Evolutionary conservation across 306 rosid species (phyloP).

Genomic region (Cicer pinnatifidum): DNA sequence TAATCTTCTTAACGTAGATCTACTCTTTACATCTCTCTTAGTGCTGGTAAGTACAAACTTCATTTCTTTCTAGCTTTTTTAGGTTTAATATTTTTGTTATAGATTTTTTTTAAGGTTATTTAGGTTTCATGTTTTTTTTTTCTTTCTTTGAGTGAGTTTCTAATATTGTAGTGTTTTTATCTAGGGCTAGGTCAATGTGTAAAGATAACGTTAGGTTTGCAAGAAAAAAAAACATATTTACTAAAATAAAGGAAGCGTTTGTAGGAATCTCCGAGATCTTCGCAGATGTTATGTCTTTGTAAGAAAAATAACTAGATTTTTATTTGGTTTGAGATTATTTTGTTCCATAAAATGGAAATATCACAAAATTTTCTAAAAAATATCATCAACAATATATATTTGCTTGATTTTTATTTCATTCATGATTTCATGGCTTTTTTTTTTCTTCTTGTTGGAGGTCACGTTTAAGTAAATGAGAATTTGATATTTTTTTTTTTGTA

Average conservation of each 20-base stretch:
- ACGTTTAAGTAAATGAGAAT: conserved; percentile 31
- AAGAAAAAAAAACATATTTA: conserved; percentile 18
- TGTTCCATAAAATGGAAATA: conserved; percentile 38
- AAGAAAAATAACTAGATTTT: neutral
- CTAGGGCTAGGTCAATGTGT: conserved; percentile 36
- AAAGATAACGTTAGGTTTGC: neutral
- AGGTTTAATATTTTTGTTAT: neutral
- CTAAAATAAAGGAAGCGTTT: conserved; percentile 36
- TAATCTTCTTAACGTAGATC: neutral
- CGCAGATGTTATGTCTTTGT: conserved; percentile 33
- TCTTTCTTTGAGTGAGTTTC: neutral
- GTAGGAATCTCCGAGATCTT: conserved; percentile 66
- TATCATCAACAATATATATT: conserved; percentile 43
- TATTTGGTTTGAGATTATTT: conserved; percentile 42
- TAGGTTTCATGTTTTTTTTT: neutral
- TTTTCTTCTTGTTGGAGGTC: neutral
- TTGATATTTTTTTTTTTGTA: conserved; percentile 20
- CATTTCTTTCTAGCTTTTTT: neutral
- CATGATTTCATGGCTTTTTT: neutral
- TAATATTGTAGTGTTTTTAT: neutral
- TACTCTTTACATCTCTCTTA: neutral
- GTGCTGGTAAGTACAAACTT: conserved; percentile 29
- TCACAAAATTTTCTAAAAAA: conserved; percentile 21
- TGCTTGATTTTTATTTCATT: neutral
- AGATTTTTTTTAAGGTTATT: too few relatives aligned